Base-by-base conservation (phyloP, 768 basidiomycete species). In the Brasilioporus rufonigricans region DNA sequence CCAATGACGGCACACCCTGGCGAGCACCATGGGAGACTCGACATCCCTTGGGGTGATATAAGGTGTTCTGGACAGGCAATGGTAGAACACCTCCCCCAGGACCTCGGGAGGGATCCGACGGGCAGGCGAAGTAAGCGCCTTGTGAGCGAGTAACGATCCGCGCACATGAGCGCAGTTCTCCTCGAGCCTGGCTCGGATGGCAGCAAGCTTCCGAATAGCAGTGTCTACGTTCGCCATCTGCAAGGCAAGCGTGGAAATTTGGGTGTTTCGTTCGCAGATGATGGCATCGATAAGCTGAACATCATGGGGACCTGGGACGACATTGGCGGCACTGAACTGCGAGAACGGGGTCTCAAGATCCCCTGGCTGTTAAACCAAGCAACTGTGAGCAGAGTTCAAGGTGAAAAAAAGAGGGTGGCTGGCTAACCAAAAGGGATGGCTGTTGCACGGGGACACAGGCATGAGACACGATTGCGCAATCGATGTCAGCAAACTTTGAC, bases 391-490 rank as follows among this genome's bases (percentile, higher is more conserved):
- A 48, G 23, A 19, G 33, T 23, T 26, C n/a, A n/a, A n/a, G n/a
- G n/a, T 35, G n/a, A 44, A 21, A 12, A 3, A 55, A 21, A 24
- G 12, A 18, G 35, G 46, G 21, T 39, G 26, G n/a, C 1, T 1
- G 32, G 56, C 68, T 41, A 23, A 65, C 68, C 52, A 59, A 67
- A 59, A 55, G 48, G 27, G 63, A 53, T 33, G 50, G 10, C 65
- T 61, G 47, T 50, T 44, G n/a, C 23, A 40, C 19, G n/a, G n/a
- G 39, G 27, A 53, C 38, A 33, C 19, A 31, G n/a, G 52, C 51
- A 65, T 71, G 68, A 70, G 70, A 67, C 59, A 70, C 46, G 64
- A 70, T 70, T 62, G 68, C 70, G 70, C 70, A 55, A 70, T 70
- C 60, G 10, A 2, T n/a, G 29, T n/a, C 33, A 44, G 33, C 29